Evolutionary conservation across 1,284 basidiomycete species (phyloP).

Genomic region (Caloboletus firmus): DNA sequence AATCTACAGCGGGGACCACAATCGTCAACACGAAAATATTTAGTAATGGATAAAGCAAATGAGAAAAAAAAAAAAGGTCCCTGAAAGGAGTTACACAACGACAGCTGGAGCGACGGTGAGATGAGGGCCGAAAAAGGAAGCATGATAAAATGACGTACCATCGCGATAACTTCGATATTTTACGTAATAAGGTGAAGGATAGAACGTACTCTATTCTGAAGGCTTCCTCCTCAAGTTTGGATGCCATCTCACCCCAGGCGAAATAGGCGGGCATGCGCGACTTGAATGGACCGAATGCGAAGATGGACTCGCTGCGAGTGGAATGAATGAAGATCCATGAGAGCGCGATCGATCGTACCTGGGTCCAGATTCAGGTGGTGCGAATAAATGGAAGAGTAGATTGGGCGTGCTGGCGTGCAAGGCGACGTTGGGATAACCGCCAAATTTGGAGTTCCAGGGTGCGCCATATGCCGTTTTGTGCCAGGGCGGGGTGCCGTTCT

Average conservation of each 20-base stretch:
- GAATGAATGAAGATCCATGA: conserved; percentile 23
- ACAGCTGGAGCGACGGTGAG: conserved; percentile 17
- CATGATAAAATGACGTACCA: conserved; percentile 25
- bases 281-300: conserved; percentile 31
- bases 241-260: conserved; percentile 70
- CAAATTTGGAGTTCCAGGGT: conserved; percentile 43
- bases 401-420: conserved; percentile 58
- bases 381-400: conserved; percentile 67
- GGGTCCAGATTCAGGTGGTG: conserved; percentile 58
- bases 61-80: conserved; percentile 9
- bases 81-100: conserved; percentile 4
- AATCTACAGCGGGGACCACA: conserved; percentile 51
- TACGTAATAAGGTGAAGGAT: conserved; percentile 29
- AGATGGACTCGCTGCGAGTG: conserved; percentile 27
- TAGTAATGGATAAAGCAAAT: conserved; percentile 28
- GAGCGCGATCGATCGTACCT: conserved; percentile 42
- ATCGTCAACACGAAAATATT: conserved; percentile 20
- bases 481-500: conserved; percentile 31
- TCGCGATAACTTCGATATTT: conserved; percentile 27
- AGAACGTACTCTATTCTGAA: conserved; percentile 75
- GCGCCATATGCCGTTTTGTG: conserved; percentile 30
- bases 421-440: conserved; percentile 53
- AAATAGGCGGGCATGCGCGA: conserved; percentile 48
- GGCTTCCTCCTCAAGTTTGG: conserved; percentile 63
- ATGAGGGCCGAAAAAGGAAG: conserved; percentile 15